phyloP scores from a whole-genome alignment of 805 yeast species.

The Suhomyces sp. region DNA sequence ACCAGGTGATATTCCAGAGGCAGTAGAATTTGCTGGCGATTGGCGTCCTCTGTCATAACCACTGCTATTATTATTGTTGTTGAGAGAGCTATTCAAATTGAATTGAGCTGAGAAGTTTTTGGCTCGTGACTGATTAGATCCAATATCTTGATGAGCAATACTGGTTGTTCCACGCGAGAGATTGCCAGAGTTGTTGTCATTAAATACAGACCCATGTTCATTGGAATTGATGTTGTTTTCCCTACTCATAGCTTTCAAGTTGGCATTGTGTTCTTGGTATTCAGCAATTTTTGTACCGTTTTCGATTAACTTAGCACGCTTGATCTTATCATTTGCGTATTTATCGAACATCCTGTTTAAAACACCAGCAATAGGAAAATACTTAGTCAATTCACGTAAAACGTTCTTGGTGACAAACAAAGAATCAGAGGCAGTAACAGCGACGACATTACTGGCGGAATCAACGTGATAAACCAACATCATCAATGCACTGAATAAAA shows the following conservation, averaged over 20 bases:
- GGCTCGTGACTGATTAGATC: too few species aligned
- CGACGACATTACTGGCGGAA: slow-evolving; percentile 39
- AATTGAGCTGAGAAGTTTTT: slow-evolving; percentile 4
- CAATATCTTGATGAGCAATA: background rate
- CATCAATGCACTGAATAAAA: slow-evolving; percentile 60
- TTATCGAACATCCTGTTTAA: slow-evolving; percentile 39
- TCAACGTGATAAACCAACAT: slow-evolving; percentile 72
- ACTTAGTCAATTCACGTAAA: slow-evolving; percentile 35
- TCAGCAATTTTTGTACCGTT: slow-evolving; percentile 39
- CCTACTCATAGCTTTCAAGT: slow-evolving; percentile 23
- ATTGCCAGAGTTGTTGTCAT: slow-evolving; percentile 7
- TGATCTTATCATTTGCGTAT: slow-evolving; percentile 42
- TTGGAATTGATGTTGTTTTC: slow-evolving; percentile 13
- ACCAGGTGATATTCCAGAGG: slow-evolving; percentile 29
- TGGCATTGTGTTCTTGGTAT: slow-evolving; percentile 32
- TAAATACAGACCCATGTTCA: too few species aligned
- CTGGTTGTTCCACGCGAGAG: background rate
- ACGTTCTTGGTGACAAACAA: slow-evolving; percentile 37
- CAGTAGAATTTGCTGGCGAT: slow-evolving; percentile 11
- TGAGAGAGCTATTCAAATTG: too few species aligned
- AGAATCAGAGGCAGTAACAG: slow-evolving; percentile 44
- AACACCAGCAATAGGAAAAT: slow-evolving; percentile 41
- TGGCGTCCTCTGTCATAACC: background rate
- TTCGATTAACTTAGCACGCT: slow-evolving; percentile 41
- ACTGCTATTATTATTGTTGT: background rate